Percentiles rank a stretch among this genome's conserved stretches.
These are phyloP conservation scores for Pyrenochaeta sp. DNA, from an alignment of 2,329 filamentous ascomycete genomes.

Conservation along the genomic window DNA sequence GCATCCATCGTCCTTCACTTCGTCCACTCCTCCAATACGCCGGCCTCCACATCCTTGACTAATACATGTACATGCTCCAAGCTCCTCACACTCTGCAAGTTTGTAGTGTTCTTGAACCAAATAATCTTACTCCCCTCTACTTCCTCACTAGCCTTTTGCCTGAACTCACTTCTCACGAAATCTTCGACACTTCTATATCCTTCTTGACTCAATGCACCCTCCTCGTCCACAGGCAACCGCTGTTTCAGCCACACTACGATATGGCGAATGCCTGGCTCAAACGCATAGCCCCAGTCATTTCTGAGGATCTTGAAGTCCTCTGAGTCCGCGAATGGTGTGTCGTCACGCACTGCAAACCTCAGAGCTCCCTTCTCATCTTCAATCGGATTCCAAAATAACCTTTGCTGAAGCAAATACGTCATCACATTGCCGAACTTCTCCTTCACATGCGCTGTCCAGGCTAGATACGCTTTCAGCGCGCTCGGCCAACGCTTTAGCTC, in stretches of 20 bases:
- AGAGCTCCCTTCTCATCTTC: constrained; percentile 23
- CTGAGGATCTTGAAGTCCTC: constrained; percentile 65
- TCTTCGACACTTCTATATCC: constrained; percentile 38
- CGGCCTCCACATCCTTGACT: constrained; percentile 74
- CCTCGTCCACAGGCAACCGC: constrained; percentile 39
- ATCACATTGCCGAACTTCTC: constrained; percentile 64
- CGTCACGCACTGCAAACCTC: constrained; percentile 55
- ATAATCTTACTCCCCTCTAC: constrained; percentile 58
- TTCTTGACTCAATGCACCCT: constrained; percentile 42
- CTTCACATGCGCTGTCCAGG: constrained; percentile 65
- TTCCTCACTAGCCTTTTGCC: constrained; percentile 48
- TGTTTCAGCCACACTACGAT: constrained; percentile 63
- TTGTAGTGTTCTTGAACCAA: constrained; percentile 73
- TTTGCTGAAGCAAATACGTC: constrained; percentile 64
- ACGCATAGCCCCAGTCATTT: constrained; percentile 72
- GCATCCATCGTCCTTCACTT: not conserved
- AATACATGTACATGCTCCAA: constrained; percentile 80
- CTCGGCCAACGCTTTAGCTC: constrained; percentile 67
- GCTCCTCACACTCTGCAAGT: constrained; percentile 68
- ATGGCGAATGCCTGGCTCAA: constrained; percentile 63
- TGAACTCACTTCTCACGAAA: constrained; percentile 57
- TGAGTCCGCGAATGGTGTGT: constrained; percentile 62
- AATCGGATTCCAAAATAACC: constrained; percentile 60
- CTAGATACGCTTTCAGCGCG: constrained; percentile 66
- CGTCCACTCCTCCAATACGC: constrained; percentile 27